Evolutionary conservation across 2,329 filamentous ascomycete species (phyloP), one percentile per base, ranked within the genome.

Genomic region (Lomentospora prolificans): DNA sequence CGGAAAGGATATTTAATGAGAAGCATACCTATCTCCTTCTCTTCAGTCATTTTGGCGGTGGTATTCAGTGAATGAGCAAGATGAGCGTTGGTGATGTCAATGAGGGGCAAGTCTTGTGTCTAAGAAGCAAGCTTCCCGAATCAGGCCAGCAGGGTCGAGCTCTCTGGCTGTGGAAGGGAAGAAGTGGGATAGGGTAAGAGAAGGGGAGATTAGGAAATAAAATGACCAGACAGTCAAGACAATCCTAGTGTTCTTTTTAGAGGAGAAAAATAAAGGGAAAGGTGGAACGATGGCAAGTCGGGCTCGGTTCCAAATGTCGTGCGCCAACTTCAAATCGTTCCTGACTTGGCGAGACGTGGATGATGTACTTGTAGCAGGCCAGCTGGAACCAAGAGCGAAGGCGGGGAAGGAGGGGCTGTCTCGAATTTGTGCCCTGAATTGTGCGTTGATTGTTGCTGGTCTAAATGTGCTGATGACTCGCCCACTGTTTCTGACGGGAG

Each of bases 1-100:
- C 4, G 24, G 24, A 25, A 48, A 28, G 24, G 27, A 4, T 2
- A 7, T n/a, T 30, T 17, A 51, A 17, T 19, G 7, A n/a, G 24
- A 33, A 24, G 70, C 72, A 61, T 65, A 76, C 73, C 75, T 60
- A 69, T 61, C 59, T 72, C 73, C 69, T 75, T 75, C 30, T 69
- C 66, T 56, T 75, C 73, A 64, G 73, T 71, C 71, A 74, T 73
- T 63, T 65, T 73, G 70, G 46, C 54, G 46, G 46, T 28, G 31
- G n/a, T 50, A 27, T 36, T n/a, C 9, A 30, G 22, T 24, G 10
- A 14, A 24, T n/a, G 50, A 31, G 24, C n/a, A 31, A 25, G 4
- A 14, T 28, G 8, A 51, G 50, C 25, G 28, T 12, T 51, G 25
- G 25, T 51, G 50, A 33, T 51, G 50, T 51, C 44, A 48, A 48